Conservation (phyloP, 768 basidiomycete species). For the Pulveroboletus sp. region DNA sequence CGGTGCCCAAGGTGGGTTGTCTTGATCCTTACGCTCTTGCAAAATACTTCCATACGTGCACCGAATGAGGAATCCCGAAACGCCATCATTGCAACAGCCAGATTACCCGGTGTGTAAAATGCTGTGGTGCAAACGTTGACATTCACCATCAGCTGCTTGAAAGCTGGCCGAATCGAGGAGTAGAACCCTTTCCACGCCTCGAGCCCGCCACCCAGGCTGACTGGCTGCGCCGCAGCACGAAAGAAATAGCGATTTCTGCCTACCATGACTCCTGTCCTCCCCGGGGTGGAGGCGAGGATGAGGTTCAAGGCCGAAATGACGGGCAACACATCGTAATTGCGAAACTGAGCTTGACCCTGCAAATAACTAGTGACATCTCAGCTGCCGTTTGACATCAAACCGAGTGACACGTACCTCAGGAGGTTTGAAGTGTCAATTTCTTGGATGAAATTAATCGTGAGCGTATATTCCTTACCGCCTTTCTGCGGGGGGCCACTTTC, state of each 20-base stretch:
- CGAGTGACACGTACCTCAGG: constrained; percentile 31
- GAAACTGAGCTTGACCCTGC: constrained; percentile 40
- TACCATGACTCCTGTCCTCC: constrained; percentile 48
- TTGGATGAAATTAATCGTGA: constrained; percentile 42
- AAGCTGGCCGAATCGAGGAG: constrained; percentile 38
- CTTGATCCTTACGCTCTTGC: constrained; percentile 61
- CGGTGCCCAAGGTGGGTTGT: constrained; percentile 71
- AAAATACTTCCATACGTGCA: constrained; percentile 59
- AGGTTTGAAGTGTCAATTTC: constrained; percentile 44
- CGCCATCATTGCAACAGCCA: constrained; percentile 41
- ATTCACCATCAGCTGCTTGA: constrained; percentile 50
- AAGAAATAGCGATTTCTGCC: constrained; percentile 57
- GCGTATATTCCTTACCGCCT: constrained; percentile 40
- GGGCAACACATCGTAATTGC: constrained; percentile 44
- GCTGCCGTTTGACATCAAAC: not conserved
- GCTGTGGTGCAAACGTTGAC: constrained; percentile 54
- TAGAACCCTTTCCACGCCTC: constrained; percentile 57
- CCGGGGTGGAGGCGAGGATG: constrained; percentile 43
- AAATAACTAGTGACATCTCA: constrained; percentile 39
- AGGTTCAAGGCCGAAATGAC: constrained; percentile 51
- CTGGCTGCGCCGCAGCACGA: constrained; percentile 29
- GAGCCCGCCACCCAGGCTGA: constrained; percentile 48
- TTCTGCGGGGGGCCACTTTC: constrained; percentile 30
- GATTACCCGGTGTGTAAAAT: constrained; percentile 42
- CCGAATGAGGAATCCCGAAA: constrained; percentile 53